phyloP scores from a whole-genome alignment of 257 asterid species.

The Pogostemon cablin region DNA sequence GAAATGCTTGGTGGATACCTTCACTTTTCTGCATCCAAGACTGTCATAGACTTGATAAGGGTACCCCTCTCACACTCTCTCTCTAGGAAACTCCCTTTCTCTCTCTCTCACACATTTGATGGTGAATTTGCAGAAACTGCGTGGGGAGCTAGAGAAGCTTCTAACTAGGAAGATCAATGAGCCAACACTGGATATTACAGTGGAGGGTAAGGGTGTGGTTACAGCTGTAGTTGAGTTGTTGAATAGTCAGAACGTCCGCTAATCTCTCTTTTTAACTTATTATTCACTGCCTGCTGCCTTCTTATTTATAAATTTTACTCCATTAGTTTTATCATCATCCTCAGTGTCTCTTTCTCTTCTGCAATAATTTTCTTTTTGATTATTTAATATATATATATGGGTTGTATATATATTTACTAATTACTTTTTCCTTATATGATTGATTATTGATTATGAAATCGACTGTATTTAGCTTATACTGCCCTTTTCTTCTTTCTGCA shows the following conservation, averaged over 20 bases:
- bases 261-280: neutral
- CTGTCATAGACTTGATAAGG: conserved; percentile 76
- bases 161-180: conserved; percentile 79
- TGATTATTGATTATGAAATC: too few species aligned
- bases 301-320: too few species aligned
- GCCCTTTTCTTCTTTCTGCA: too few species aligned
- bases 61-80: conserved; percentile 33
- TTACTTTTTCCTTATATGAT: too few species aligned
- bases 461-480: too few species aligned
- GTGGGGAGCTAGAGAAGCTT: conserved; percentile 87
- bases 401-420: too few species aligned
- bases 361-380: too few species aligned
- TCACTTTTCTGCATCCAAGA: conserved; percentile 85
- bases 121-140: conserved; percentile 62
- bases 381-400: too few species aligned
- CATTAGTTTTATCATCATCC: too few species aligned
- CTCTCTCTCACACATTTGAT: neutral
- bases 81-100: neutral
- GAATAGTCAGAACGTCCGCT: conserved; percentile 66
- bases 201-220: conserved; percentile 79
- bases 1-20: conserved; percentile 99
- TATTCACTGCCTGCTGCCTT: too few species aligned
- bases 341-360: too few species aligned
- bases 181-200: conserved; percentile 68
- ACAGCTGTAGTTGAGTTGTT: conserved; percentile 76